A percentile compares a stretch with the other conserved stretches of the same genome.
Conservation (phyloP, 179 eudicot genomes). For the Actinidia arguta region DNA sequence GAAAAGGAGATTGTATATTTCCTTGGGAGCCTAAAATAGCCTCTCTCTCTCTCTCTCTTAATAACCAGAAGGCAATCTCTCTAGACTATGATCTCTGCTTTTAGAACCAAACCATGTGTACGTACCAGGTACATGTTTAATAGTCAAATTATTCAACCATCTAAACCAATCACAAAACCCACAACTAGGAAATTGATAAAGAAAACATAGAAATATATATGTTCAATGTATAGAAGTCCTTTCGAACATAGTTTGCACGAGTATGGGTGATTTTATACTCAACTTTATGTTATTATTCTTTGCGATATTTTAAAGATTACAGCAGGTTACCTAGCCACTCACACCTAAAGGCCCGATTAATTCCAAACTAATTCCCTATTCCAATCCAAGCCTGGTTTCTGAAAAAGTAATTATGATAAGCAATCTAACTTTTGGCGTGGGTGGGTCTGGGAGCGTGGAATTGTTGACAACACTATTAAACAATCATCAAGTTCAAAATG, state of each 20-base stretch:
- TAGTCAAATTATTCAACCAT: no score
- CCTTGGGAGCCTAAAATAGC: no score
- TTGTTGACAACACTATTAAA: neutral
- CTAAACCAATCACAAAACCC: no score
- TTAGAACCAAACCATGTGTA: no score
- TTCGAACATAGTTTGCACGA: neutral
- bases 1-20: no score
- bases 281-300: neutral
- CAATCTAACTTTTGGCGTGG: no score
- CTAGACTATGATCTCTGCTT: no score
- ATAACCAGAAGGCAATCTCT: no score
- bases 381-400: neutral
- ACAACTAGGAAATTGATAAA: no score
- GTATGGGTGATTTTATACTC: neutral
- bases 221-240: neutral
- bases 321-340: neutral
- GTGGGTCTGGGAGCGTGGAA: neutral
- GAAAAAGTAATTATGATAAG: neutral
- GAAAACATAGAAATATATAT: no score
- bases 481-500: constrained; percentile 8
- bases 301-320: neutral
- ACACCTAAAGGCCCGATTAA: neutral
- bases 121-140: no score
- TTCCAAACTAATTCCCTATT: neutral
- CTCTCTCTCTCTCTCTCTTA: no score